Evolutionary conservation across 2,329 filamentous ascomycete species (phyloP).

Genomic region (Lasiodiplodia hormozganensis): DNA sequence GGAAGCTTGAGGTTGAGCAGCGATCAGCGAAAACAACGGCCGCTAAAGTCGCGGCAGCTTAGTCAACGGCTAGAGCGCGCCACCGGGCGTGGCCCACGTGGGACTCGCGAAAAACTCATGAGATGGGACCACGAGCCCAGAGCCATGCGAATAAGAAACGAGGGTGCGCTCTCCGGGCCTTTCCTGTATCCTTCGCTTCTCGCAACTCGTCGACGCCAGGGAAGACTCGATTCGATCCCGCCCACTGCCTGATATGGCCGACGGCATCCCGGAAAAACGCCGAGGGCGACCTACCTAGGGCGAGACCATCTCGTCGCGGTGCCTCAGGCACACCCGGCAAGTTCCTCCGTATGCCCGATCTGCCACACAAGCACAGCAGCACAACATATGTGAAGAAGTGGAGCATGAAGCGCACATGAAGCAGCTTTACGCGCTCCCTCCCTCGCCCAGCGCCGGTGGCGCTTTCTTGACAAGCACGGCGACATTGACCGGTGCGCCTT

Average conservation of each 20-base stretch:
- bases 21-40: conserved; percentile 20
- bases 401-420: conserved; percentile 1
- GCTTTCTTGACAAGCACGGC: background rate
- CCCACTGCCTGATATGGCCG: background rate
- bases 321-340: conserved; percentile 14
- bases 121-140: background rate
- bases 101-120: background rate
- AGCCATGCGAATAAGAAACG: conserved; percentile 1
- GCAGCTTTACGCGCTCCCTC: conserved; percentile 22
- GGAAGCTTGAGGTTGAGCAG: conserved; percentile 13
- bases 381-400: conserved; percentile 22
- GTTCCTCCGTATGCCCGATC: conserved; percentile 5
- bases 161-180: conserved; percentile 1
- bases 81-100: background rate
- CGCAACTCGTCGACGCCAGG: background rate
- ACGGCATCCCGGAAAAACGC: conserved; percentile 2
- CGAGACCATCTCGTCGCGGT: background rate
- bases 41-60: conserved; percentile 15
- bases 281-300: background rate
- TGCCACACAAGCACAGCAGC: conserved; percentile 13
- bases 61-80: background rate
- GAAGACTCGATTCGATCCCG: background rate
- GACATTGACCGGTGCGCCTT: conserved; percentile 13
- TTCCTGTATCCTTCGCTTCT: background rate
- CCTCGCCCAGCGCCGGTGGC: background rate